Evolutionary conservation across 441 rosid genomes (phyloP).

Genomic region (Pelargonium myrrhifolium): DNA sequence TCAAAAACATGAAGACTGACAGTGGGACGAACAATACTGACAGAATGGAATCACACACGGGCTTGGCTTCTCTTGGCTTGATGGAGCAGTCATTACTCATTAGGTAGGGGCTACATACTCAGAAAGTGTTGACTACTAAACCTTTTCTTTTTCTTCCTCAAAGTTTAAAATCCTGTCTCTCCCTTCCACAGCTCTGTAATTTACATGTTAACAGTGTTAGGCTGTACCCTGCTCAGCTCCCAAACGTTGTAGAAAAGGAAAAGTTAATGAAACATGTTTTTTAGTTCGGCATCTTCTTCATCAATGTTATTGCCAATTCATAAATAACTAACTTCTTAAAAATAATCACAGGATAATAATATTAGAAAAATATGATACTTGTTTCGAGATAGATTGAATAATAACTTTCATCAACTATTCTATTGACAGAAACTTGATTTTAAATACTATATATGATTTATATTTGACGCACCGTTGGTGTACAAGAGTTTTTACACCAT

Average conservation of each 20-base stretch:
- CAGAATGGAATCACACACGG: not conserved
- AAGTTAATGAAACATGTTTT: not conserved
- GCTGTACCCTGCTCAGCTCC: not conserved
- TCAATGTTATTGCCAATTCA: no score
- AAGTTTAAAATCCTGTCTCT: not conserved
- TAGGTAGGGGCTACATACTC: not conserved
- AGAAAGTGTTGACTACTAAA: not conserved
- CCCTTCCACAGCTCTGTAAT: not conserved
- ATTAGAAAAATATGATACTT: no score
- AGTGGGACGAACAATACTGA: not conserved
- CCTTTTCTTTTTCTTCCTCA: not conserved
- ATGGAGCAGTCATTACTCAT: not conserved
- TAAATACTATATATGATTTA: no score
- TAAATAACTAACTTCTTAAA: no score
- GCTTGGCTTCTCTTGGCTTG: not conserved
- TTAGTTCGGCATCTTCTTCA: no score
- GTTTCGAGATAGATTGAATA: no score
- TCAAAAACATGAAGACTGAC: slow-evolving; percentile 21
- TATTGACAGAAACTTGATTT: no score
- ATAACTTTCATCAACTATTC: no score
- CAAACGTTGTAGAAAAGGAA: not conserved
- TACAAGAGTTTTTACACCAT: no score
- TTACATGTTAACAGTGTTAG: not conserved
- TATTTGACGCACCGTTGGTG: no score
- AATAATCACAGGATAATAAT: no score